A percentile compares a stretch with the other conserved stretches of the same genome.
Evolutionary conservation across 331 rosid species (phyloP).

Genomic region (Arachis monticola): DNA sequence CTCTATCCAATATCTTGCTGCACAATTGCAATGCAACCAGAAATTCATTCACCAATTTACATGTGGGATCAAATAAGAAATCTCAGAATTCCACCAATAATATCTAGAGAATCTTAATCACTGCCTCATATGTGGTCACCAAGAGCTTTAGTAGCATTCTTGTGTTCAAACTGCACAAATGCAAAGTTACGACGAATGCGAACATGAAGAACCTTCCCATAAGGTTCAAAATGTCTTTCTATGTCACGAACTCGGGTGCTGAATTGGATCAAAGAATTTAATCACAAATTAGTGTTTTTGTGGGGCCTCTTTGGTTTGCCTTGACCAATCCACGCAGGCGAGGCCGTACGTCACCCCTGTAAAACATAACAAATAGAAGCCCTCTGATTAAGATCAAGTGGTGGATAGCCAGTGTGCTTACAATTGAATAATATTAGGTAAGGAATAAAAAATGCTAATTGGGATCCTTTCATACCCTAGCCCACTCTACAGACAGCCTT

Average conservation of each 20-base stretch:
- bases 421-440: neutral
- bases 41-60: conserved; percentile 7
- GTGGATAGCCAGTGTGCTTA: neutral
- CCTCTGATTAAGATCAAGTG: neutral
- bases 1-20: conserved; percentile 91
- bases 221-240: conserved; percentile 84
- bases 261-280: conserved; percentile 83
- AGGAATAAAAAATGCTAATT: neutral
- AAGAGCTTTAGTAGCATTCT: conserved; percentile 92
- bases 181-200: conserved; percentile 93
- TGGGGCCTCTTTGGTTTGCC: conserved; percentile 89
- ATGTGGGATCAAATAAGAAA: neutral
- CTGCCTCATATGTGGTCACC: conserved; percentile 89
- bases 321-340: conserved; percentile 79
- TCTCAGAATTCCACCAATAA: neutral
- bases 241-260: conserved; percentile 84
- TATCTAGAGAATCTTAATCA: conserved; percentile 11
- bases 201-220: conserved; percentile 83
- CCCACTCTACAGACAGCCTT: conserved; percentile 97
- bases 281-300: conserved; percentile 88
- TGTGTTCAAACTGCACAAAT: conserved; percentile 94
- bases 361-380: conserved; percentile 2
- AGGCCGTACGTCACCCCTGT: conserved; percentile 95
- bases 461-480: conserved; percentile 61
- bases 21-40: conserved; percentile 47